phyloP scores from a whole-genome alignment of 1,284 basidiomycete species.

The Agaricales sp. region DNA sequence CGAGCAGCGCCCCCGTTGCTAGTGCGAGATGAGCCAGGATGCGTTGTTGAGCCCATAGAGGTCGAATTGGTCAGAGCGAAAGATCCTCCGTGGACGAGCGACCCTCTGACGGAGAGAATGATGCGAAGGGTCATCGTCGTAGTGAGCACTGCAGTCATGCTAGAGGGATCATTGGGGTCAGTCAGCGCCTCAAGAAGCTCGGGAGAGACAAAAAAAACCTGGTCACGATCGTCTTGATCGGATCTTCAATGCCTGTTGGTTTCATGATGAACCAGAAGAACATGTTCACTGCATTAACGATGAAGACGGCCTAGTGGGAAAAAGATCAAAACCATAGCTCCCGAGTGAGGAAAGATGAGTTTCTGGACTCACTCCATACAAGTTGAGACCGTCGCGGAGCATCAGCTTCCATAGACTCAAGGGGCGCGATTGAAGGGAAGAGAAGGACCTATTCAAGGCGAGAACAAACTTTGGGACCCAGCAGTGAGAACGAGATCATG shows the following conservation, averaged over 20 bases:
- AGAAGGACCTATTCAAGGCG: constrained; percentile 51
- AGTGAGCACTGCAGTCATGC: constrained; percentile 74
- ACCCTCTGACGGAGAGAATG: constrained; percentile 65
- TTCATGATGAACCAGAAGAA: constrained; percentile 73
- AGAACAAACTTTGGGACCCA: constrained; percentile 37
- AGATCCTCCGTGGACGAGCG: constrained; percentile 54
- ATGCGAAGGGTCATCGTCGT: constrained; percentile 79
- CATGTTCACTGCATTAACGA: constrained; percentile 71
- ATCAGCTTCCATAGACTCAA: constrained; percentile 70
- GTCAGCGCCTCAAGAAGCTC: neutral
- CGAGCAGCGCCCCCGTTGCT: neutral
- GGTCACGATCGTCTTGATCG: constrained; percentile 71
- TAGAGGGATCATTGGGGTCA: constrained; percentile 15
- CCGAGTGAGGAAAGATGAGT: constrained; percentile 4
- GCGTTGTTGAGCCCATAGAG: neutral
- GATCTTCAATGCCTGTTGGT: constrained; percentile 48
- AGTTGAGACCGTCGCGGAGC: constrained; percentile 77
- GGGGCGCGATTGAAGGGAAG: constrained; percentile 47
- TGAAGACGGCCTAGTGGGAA: constrained; percentile 57
- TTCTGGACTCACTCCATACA: constrained; percentile 50
- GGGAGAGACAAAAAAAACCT: constrained; percentile 18
- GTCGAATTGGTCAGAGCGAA: constrained; percentile 48
- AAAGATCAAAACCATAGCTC: constrained; percentile 7
- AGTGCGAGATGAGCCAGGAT: constrained; percentile 10
- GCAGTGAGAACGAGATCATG: constrained; percentile 3